phyloP scores from a whole-genome alignment of 495 filamentous ascomycete species.

The Daldinia concentrica region DNA sequence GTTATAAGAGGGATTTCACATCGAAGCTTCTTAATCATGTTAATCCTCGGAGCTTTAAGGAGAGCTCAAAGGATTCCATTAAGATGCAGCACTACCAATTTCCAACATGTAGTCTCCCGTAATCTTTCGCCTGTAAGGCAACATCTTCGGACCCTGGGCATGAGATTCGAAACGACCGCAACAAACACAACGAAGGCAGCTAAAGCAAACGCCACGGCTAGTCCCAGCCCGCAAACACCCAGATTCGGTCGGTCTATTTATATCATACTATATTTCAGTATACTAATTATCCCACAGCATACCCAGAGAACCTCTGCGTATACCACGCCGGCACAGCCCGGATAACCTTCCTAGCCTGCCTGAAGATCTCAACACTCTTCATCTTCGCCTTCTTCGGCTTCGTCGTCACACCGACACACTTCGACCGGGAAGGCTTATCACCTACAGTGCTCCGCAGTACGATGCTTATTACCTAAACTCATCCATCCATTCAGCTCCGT shows the following conservation, averaged over 20 bases:
- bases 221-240: constrained; percentile 1
- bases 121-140: neutral
- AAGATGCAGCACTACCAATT: neutral
- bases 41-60: constrained; percentile 15
- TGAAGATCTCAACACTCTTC: constrained; percentile 77
- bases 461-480: constrained; percentile 2
- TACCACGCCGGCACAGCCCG: constrained; percentile 76
- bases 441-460: constrained; percentile 37
- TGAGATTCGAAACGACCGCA: constrained; percentile 33
- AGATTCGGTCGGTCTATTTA: constrained; percentile 22
- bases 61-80: constrained; percentile 16
- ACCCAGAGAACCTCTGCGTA: constrained; percentile 70
- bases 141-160: constrained; percentile 6
- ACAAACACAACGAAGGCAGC: neutral
- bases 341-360: constrained; percentile 70
- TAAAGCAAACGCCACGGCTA: constrained; percentile 12
- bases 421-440: constrained; percentile 53
- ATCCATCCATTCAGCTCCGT: neutral
- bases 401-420: constrained; percentile 68
- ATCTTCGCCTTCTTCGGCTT: constrained; percentile 70
- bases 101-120: constrained; percentile 6
- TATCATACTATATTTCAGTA: neutral
- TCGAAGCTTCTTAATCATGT: constrained; percentile 18
- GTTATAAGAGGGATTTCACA: neutral
- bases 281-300: constrained; percentile 34